A percentile compares a stretch with the other conserved stretches of the same genome.
phyloP scores from a whole-genome alignment of 768 basidiomycete species.

The Suillus alpinus region DNA sequence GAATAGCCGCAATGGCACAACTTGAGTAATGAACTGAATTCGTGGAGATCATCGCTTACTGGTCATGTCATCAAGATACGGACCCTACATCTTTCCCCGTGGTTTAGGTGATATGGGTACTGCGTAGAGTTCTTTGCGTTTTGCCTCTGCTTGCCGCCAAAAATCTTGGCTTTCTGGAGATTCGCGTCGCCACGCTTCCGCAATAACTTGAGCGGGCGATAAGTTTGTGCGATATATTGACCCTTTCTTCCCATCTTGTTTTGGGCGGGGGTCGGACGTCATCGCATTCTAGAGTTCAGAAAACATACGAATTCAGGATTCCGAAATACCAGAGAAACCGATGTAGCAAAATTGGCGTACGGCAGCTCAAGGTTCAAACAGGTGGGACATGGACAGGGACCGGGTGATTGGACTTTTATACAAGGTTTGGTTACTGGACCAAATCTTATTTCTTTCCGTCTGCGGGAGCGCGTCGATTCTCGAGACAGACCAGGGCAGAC shows the following conservation, averaged over 20 bases:
- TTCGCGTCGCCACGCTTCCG: slow-evolving; percentile 65
- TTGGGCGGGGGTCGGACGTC: slow-evolving; percentile 34
- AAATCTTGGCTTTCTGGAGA: slow-evolving; percentile 54
- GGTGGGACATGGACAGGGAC: slow-evolving; percentile 28
- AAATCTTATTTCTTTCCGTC: slow-evolving; percentile 31
- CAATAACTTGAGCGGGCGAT: slow-evolving; percentile 62
- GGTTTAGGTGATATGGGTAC: slow-evolving; percentile 33
- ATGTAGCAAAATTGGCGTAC: slow-evolving; percentile 34
- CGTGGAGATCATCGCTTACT: slow-evolving; percentile 12
- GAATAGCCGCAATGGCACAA: slow-evolving; percentile 5
- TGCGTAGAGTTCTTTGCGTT: slow-evolving; percentile 43
- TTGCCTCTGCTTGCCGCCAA: slow-evolving; percentile 58
- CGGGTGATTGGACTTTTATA: slow-evolving; percentile 32
- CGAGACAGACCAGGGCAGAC: slow-evolving; percentile 9
- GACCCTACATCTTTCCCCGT: slow-evolving; percentile 52
- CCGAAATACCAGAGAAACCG: slow-evolving; percentile 20
- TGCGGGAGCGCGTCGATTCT: slow-evolving; percentile 20
- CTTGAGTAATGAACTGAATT: slow-evolving; percentile 1
- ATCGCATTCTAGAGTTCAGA: slow-evolving; percentile 31
- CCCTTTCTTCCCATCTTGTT: slow-evolving; percentile 33
- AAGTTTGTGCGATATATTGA: slow-evolving; percentile 27
- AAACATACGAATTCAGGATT: slow-evolving; percentile 27
- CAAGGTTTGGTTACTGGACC: slow-evolving; percentile 29
- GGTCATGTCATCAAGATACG: slow-evolving; percentile 13
- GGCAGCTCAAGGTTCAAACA: slow-evolving; percentile 35